Conservation (phyloP, 495 filamentous ascomycete genomes). For the Penicilliopsis zonata region DNA sequence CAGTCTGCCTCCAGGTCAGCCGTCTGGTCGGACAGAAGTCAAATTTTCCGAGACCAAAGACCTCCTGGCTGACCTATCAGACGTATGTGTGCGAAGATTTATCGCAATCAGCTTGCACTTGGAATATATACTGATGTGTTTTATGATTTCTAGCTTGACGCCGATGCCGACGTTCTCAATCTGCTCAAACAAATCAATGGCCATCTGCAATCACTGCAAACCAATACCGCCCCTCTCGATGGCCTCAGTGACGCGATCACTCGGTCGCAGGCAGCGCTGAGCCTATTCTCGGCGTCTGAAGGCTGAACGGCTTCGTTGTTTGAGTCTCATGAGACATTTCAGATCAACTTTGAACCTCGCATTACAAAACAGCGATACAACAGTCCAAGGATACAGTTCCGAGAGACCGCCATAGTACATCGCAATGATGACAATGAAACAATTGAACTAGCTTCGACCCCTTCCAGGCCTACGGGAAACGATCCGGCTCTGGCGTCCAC, state of each 20-base stretch:
- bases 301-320: conserved; percentile 16
- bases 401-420: too few relatives aligned
- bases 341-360: too few relatives aligned
- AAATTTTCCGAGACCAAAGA: conserved; percentile 14
- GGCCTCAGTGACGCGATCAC: conserved; percentile 40
- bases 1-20: conserved; percentile 7
- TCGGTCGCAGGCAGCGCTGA: conserved; percentile 38
- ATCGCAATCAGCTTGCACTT: not conserved
- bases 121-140: not conserved
- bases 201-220: conserved; percentile 46
- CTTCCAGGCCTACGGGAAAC: too few relatives aligned
- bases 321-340: too few relatives aligned
- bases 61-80: conserved; percentile 13
- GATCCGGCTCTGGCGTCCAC: too few relatives aligned
- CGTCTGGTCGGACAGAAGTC: conserved; percentile 12
- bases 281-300: conserved; percentile 21
- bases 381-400: not conserved
- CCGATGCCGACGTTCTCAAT: conserved; percentile 21
- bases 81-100: conserved; percentile 14
- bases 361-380: not conserved
- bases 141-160: conserved; percentile 18
- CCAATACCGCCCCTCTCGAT: conserved; percentile 37
- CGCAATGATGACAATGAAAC: too few relatives aligned
- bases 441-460: too few relatives aligned
- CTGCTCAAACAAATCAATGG: conserved; percentile 36